Base-by-base conservation (phyloP, 805 yeast species). In the Nakazawaea sp. region DNA sequence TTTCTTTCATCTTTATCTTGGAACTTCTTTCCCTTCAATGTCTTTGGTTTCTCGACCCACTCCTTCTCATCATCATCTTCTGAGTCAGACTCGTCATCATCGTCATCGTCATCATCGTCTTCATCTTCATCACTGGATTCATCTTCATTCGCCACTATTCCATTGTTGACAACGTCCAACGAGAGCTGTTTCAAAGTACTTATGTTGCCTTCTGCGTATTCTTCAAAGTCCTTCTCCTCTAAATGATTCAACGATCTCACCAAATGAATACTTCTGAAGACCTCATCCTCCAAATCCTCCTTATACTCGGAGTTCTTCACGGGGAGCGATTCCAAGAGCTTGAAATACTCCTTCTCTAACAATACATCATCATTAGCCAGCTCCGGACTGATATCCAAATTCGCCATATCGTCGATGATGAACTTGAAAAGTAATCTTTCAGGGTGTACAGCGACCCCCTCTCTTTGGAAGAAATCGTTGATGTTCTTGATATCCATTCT, bases 401-500 rank as follows among this genome's bases (percentile, higher is more conserved):
- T 50, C 2, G 35, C 18, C 38, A 59, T 45, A 26, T 62, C 66
- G 17, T 70, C 81, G 35, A 75, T 81, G 18, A 88, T 76, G 52
- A 83, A 86, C 51, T 77, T 78, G 62, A 90, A 92, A 17, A 92
- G 70, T 23, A 76, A 66, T 43, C 95, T 70, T 57, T 92, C 97
- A 3, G 94, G 75, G 48, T 83, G 82, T 12, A 86, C 81, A 35
- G 74, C 71, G 29, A 89, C 85, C 26, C 80, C 79, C 55, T 81
- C 78, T 43, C 78, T 69, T 41, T 70, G 68, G 51, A 92, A 92
- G 56, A 81, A 92, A 49, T 85, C 92, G 52, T 90, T 92, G 18
- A 90, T 85, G 53, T 92, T 92, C 57, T 90, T 92, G 53, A 92
- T 89, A 61, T 92, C 99, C 98, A 92, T 92, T 53, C 99, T 69